These are phyloP conservation scores for Trichocomaceae sp. DNA, from an alignment of 2,329 filamentous ascomycete species.

Conservation along the genomic window DNA sequence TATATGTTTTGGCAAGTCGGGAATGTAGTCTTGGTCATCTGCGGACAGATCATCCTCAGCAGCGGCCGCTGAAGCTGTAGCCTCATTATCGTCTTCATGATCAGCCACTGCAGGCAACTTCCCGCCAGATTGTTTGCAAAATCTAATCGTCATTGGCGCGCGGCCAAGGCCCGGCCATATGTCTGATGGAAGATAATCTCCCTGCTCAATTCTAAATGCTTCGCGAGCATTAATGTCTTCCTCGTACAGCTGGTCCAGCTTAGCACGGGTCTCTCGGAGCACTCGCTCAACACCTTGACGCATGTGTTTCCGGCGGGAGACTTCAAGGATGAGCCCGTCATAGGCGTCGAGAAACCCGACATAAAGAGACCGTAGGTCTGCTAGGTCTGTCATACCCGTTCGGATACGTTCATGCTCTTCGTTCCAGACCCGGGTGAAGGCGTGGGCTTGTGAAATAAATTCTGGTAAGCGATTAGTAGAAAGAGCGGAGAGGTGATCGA, in stretches of 20 bases:
- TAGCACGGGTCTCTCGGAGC: slow-evolving; percentile 69
- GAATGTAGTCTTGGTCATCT: slow-evolving; percentile 33
- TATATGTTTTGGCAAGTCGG: slow-evolving; percentile 36
- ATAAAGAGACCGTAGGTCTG: slow-evolving; percentile 73
- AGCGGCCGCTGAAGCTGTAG: slow-evolving; percentile 1
- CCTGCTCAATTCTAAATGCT: slow-evolving; percentile 71
- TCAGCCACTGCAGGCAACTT: slow-evolving; percentile 19
- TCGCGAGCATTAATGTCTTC: slow-evolving; percentile 68
- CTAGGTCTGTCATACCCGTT: slow-evolving; percentile 66
- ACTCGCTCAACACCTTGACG: slow-evolving; percentile 69
- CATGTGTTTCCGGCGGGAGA: slow-evolving; percentile 64
- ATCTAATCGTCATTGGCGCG: slow-evolving; percentile 46
- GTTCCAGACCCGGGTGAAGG: slow-evolving; percentile 56
- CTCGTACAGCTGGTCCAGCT: slow-evolving; percentile 67
- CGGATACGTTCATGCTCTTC: slow-evolving; percentile 66
- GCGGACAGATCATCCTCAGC: slow-evolving; percentile 12
- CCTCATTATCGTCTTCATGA: slow-evolving; percentile 11
- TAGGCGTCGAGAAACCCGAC: slow-evolving; percentile 81
- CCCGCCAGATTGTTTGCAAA: slow-evolving; percentile 31
- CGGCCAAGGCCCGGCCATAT: slow-evolving; percentile 70
- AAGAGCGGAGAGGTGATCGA: slow-evolving; percentile 61
- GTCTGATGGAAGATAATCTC: slow-evolving; percentile 79
- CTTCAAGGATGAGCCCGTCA: slow-evolving; percentile 75
- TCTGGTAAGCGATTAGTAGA: slow-evolving; percentile 54
- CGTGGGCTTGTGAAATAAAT: slow-evolving; percentile 43